Base-by-base conservation (phyloP, 2,329 filamentous ascomycete genomes). In the Beauveria pseudobassiana region DNA sequence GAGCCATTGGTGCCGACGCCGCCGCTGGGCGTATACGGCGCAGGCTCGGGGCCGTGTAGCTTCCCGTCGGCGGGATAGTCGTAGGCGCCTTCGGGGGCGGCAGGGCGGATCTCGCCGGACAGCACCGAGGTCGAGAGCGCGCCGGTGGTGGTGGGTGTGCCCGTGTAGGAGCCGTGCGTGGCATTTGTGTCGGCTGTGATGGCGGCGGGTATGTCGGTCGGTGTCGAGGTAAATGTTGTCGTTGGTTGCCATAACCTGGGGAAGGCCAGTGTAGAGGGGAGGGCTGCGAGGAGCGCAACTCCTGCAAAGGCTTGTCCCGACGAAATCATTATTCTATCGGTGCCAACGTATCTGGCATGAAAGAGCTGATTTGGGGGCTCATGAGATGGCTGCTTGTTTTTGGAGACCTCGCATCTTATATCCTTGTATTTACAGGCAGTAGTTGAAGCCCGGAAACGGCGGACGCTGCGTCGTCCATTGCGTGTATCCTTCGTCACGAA, bases 1-100 rank as follows among this genome's bases (percentile, higher is more conserved):
- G 85, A 83, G n/a, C 89, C 89, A 63, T 93, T 93, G 49, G 89
- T 92, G 2, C 89, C 90, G 1, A 88, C 74, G 14, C 91, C 91
- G 62, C 90, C 89, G 43, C 79, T 82, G 0, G 90, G 91, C 0
- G 81, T 83, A 74, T 88, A 93, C 0, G 89, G 89, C 1, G 86
- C 85, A 1, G 90, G 89, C 72, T 90, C 75, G 1, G 83, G 77
- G n/a, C 83, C 76, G 61, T 89, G 83, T 1, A 93, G 83, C 61
- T 81, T 70, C 14, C 91, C 91, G 66, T 93, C 82, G 8, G 85
- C 82, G 10, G 87, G 87, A 71, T 95, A 95, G 53, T 83, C 82
- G 43, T 85, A 87, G 4, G 86, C 87, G 8, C 82, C 84, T 81
- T 76, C 1, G 82, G 74, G 14, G 49, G 1, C 28, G 49, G 49